Percentiles rank a stretch among this genome's conserved stretches.
These are phyloP conservation scores for Balansia obtecta DNA, from an alignment of 2,329 filamentous ascomycete genomes.

Conservation along the genomic window DNA sequence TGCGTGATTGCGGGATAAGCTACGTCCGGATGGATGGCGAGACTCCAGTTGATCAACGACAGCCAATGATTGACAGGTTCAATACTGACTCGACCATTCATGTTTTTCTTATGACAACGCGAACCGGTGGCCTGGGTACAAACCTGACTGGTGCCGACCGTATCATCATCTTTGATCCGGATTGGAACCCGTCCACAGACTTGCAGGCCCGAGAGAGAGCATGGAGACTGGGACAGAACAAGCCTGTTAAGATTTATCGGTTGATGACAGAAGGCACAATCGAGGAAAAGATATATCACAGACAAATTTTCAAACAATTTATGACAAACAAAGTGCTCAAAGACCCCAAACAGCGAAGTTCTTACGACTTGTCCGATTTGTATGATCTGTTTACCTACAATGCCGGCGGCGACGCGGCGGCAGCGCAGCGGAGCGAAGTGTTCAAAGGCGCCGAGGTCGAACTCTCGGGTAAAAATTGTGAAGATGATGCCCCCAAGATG, in stretches of 20 bases:
- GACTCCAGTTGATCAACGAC: conserved; percentile 79
- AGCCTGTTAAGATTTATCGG: conserved; percentile 89
- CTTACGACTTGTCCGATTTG: conserved; percentile 78
- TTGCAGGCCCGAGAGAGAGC: conserved; percentile 89
- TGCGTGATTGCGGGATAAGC: conserved; percentile 56
- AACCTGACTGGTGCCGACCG: conserved; percentile 91
- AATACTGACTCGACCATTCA: conserved; percentile 70
- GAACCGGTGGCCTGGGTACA: conserved; percentile 85
- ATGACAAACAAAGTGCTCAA: conserved; percentile 91
- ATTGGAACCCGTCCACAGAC: conserved; percentile 97
- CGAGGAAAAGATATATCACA: conserved; percentile 97
- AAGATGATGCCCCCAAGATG: conserved; percentile 2
- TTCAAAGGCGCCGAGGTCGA: conserved; percentile 77
- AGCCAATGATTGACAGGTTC: conserved; percentile 83
- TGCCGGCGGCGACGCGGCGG: conserved; percentile 40
- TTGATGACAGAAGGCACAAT: conserved; percentile 98
- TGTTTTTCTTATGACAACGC: conserved; percentile 88
- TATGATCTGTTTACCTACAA: conserved; percentile 74
- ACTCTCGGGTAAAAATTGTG: conserved; percentile 10
- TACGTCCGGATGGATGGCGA: conserved; percentile 90
- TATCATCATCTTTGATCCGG: conserved; percentile 96
- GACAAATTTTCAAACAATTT: conserved; percentile 98
- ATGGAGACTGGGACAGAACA: conserved; percentile 90
- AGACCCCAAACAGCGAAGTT: conserved; percentile 85
- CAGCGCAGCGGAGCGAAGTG: conserved; percentile 70